Evolutionary conservation across 1,139 yeast genomes (phyloP), one percentile per base, ranked within the genome.

Genomic region (Pichia sp.): DNA sequence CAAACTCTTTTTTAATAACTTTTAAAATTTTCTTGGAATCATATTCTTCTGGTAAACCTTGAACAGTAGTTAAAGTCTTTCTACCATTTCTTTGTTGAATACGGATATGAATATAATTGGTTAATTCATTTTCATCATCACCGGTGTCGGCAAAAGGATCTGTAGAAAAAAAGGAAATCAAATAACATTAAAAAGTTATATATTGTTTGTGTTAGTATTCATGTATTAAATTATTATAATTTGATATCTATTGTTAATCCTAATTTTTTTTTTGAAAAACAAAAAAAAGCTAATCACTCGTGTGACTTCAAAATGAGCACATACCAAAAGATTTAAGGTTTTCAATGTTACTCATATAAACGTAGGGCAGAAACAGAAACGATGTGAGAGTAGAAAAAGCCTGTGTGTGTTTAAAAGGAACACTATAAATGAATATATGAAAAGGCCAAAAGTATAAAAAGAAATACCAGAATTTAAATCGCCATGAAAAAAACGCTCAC

Each of bases 141-240:
- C 97, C 97, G 71, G 97, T 90, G 71, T 92, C 98, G 82, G 97
- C 97, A 82, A 92, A 92, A 58, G 98, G 98, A 74, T 92, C 96
- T 76, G 35, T 26, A 16, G 34, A 37, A 1, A 43, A 39, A 27
- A 11, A 40, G 34, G 38, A 24, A 23, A 23, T 11, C 10, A 11
- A 32, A 22, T 22, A 12, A n/a, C 32, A 30, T 6, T 8, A 30
- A 23, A 36, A 10, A 6, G 9, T 2, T 22, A 23, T 22, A 30
- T 31, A 22, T 23, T 6, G 5, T 34, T 23, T 6, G 5, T 34
- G 38, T 42, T 42, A 42, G 44, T 41, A 37, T 27, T 16, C 11
- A 22, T 20, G 16, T 20, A 24, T 16, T 16, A 16, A 16, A 16
- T 16, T 2, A 16, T 16, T 16, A 16, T 16, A 16, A 16, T 16